Evolutionary conservation across 1,284 basidiomycete species (phyloP).

Genomic region (Rhizopogon hawkerae): DNA sequence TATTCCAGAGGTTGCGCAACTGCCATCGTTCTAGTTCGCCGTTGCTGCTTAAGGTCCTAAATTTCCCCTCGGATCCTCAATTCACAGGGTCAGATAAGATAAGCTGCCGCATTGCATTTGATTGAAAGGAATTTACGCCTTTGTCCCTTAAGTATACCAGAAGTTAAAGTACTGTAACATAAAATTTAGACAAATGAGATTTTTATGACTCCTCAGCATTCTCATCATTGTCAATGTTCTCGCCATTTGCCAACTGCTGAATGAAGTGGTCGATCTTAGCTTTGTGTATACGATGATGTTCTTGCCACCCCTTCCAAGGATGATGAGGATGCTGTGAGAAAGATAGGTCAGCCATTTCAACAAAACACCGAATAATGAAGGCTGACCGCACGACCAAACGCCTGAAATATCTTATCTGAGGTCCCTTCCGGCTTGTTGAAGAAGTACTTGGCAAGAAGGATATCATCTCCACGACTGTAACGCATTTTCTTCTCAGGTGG

Average conservation of each 20-base stretch:
- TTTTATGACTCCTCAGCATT: slow-evolving; percentile 20
- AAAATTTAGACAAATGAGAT: background rate
- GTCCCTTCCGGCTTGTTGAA: slow-evolving; percentile 63
- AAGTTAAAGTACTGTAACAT: background rate
- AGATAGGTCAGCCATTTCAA: background rate
- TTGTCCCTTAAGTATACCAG: too few relatives aligned
- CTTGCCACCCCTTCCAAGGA: slow-evolving; percentile 86
- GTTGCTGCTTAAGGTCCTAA: background rate
- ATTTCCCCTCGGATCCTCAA: too few relatives aligned
- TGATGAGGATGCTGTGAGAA: slow-evolving; percentile 63
- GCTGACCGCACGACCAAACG: slow-evolving; percentile 57
- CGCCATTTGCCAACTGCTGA: slow-evolving; percentile 46
- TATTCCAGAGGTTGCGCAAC: slow-evolving; percentile 20
- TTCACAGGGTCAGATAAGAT: too few relatives aligned
- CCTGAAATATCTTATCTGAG: slow-evolving; percentile 71
- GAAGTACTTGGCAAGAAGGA: slow-evolving; percentile 67
- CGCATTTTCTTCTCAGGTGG: slow-evolving; percentile 78
- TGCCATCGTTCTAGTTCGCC: background rate
- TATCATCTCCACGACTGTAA: slow-evolving; percentile 67
- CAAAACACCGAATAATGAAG: slow-evolving; percentile 4
- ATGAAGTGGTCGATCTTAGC: slow-evolving; percentile 74
- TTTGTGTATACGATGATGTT: slow-evolving; percentile 78
- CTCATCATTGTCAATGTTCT: slow-evolving; percentile 38
- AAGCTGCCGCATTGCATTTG: too few relatives aligned
- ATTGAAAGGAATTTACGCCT: too few relatives aligned